Base-by-base conservation (phyloP, 345 rosid species). In the Barbarea vulgaris region DNA sequence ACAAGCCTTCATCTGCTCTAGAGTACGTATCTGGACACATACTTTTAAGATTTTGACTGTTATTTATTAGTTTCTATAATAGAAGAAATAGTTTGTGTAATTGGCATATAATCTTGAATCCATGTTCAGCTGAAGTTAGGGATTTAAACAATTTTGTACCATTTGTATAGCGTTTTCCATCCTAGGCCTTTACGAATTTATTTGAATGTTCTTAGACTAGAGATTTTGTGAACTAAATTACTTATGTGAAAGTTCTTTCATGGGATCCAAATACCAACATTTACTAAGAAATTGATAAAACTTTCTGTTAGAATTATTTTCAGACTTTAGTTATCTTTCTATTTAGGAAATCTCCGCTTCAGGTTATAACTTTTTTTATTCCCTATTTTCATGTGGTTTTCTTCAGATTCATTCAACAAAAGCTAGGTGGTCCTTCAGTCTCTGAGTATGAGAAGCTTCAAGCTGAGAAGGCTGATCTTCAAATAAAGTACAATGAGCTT, bases 381-480 rank as follows among this genome's bases (percentile, higher is more conserved):
- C n/a, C 14, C 27, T 28, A 9, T 33, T 14, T 51, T 9, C 13
- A 6, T 66, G 42, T 52, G 64, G 47, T 70, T 63, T 69, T 66
- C 48, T 52, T 27, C 84, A 94, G 97, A 78, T 94, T 91, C 31
- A 70, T 91, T 72, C 98, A 94, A 75, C 88, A 94, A 31, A 90
- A 91, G 77, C 79, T 91, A 81, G 95, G 96, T 8, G 95, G 92
- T 76, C 96, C 92, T 31, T 84, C 85, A 36, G 72, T 83, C 36
- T 81, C 91, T 7, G 96, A 94, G 46, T 89, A 85, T 58, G 91
- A 92, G 81, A 94, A 87, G 86, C 85, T 92, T 71, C 96, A 92
- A 80, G 85, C 92, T 27, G 97, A 91, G 72, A 72, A 85, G 72
- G 79, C 93, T 7, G 93, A 90, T 76, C 72, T 91, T 82, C 91